Evolutionary conservation across 768 basidiomycete species (phyloP), one percentile per base, ranked within the genome.

Genomic region (Tricholoma hemisulphureum): DNA sequence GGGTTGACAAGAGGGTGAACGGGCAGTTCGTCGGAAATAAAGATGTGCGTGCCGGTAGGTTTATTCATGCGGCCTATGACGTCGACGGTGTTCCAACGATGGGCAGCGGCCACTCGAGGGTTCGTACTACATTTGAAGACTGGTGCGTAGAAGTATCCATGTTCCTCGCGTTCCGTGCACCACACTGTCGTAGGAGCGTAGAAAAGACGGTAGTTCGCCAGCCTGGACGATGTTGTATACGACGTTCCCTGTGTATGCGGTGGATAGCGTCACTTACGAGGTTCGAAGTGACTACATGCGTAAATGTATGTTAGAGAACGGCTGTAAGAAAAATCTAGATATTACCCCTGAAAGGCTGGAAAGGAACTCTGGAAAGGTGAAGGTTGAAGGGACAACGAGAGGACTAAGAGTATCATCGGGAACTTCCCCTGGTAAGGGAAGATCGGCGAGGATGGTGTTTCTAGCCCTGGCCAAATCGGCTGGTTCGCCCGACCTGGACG

Each of bases 141-240:
- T 0, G 90, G 89, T 1, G 83, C 78, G 53, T 91, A 82, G 67
- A 86, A 84, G 65, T 88, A 92, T 2, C 90, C 90, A 56, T 92
- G 89, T 61, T 91, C 90, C 74, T 93, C 90, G 51, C 86, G 84
- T 46, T 89, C 88, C 2, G 88, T 83, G 64, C 90, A 91, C 90
- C 90, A 93, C 32, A 78, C 77, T 2, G 90, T 90, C 16, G 86
- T 91, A 6, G 75, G 67, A 56, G 85, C 82, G 54, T 87, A 83
- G 35, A 93, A 75, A 39, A 89, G 78, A 45, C 85, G 83, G 66
- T 90, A 87, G 59, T 85, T 85, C 6, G 79, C 72, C 6, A 91
- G 77, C 37, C 89, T 92, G 60, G 3, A 50, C 14, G 24, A 13
- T 20, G 26, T 11, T 20, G n/a, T 20, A 28, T 29, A 18, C 26